These are phyloP conservation scores for Botrytis paeoniae DNA, from an alignment of 2,329 filamentous ascomycete species.

Conservation along the genomic window DNA sequence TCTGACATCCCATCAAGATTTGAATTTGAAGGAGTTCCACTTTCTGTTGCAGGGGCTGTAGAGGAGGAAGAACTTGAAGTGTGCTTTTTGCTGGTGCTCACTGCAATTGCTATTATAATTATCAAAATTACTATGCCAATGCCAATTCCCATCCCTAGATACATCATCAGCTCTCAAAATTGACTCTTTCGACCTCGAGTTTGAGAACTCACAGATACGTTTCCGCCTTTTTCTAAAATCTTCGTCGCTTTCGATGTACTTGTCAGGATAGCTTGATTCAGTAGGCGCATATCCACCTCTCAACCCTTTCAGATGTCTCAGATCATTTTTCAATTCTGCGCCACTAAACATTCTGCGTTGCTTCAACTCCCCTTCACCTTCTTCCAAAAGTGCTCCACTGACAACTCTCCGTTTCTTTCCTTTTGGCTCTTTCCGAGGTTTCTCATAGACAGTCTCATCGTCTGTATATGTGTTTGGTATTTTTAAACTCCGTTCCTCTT, in stretches of 20 bases:
- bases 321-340: constrained; percentile 40
- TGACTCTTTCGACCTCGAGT: not conserved
- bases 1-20: constrained; percentile 53
- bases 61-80: constrained; percentile 32
- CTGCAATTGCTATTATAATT: constrained; percentile 65
- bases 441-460: constrained; percentile 27
- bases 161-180: constrained; percentile 22
- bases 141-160: constrained; percentile 50
- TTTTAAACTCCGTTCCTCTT: constrained; percentile 4
- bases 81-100: constrained; percentile 64
- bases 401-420: constrained; percentile 56
- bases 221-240: constrained; percentile 47
- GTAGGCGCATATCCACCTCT: constrained; percentile 18
- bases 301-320: constrained; percentile 45
- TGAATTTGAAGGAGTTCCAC: constrained; percentile 39
- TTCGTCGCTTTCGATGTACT: constrained; percentile 18
- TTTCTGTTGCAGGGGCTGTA: constrained; percentile 22
- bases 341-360: constrained; percentile 45
- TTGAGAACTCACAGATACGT: constrained; percentile 54
- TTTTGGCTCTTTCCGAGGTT: constrained; percentile 30
- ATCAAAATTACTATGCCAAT: constrained; percentile 55
- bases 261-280: constrained; percentile 12
- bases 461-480: constrained; percentile 25
- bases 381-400: constrained; percentile 67
- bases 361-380: constrained; percentile 54